These are phyloP conservation scores for Chaetomium olivaceum DNA, from an alignment of 2,329 filamentous ascomycete genomes.

Conservation along the genomic window DNA sequence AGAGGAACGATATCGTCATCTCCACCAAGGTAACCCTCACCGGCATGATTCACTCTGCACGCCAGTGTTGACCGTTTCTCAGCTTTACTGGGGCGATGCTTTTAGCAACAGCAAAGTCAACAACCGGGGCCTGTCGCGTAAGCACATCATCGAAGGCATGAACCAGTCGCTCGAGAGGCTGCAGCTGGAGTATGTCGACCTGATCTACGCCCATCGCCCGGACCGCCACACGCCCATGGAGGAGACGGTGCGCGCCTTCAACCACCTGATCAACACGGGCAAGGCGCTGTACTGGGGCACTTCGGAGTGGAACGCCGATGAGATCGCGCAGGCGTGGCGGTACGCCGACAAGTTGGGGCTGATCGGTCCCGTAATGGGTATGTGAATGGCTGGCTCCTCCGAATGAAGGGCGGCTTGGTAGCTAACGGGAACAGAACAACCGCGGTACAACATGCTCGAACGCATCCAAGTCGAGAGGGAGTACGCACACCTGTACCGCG, in stretches of 20 bases:
- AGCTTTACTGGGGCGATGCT: conserved; percentile 64
- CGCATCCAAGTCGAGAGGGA: conserved; percentile 60
- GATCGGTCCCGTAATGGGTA: conserved; percentile 48
- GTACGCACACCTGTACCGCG: conserved; percentile 57
- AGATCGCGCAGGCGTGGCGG: conserved; percentile 58
- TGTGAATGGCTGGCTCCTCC: not conserved
- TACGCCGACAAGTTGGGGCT: conserved; percentile 58
- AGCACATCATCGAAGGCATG: conserved; percentile 58
- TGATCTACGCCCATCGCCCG: conserved; percentile 63
- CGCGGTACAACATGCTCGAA: conserved; percentile 62
- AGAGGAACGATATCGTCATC: conserved; percentile 56
- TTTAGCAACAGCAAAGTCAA: conserved; percentile 58
- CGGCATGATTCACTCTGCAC: not conserved
- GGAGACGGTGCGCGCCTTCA: conserved; percentile 59
- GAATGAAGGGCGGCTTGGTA: not conserved
- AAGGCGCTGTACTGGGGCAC: conserved; percentile 71
- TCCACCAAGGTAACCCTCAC: conserved; percentile 47
- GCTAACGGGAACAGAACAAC: conserved; percentile 38
- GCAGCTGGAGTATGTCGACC: conserved; percentile 65
- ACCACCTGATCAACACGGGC: conserved; percentile 58
- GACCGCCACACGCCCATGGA: conserved; percentile 61
- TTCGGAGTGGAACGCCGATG: conserved; percentile 58
- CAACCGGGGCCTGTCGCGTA: conserved; percentile 51
- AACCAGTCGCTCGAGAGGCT: conserved; percentile 60
- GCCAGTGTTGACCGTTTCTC: conserved; percentile 43